These are phyloP conservation scores for Trametes sanguinea DNA, from an alignment of 768 basidiomycete species.

Conservation along the genomic window DNA sequence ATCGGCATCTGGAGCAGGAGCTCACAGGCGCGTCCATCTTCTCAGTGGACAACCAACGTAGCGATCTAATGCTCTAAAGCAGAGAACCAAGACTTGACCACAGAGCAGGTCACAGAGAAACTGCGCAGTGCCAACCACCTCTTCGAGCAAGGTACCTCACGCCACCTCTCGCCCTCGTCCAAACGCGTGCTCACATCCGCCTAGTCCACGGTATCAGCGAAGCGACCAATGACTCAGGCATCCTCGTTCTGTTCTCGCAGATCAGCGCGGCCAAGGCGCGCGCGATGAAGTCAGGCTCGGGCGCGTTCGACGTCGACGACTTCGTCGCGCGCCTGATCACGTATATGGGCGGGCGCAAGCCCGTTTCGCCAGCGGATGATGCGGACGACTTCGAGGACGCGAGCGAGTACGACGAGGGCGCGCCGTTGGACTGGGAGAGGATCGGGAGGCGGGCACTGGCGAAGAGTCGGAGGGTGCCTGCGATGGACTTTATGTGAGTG, in stretches of 20 bases:
- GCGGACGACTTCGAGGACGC: conserved; percentile 55
- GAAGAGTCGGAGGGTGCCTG: conserved; percentile 76
- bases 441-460: conserved; percentile 84
- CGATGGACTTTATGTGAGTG: conserved; percentile 86
- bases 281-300: conserved; percentile 83
- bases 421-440: conserved; percentile 75
- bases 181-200: neutral
- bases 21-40: conserved; percentile 48
- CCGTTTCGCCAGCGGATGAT: conserved; percentile 39
- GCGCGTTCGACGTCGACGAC: conserved; percentile 91
- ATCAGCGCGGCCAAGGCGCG: conserved; percentile 88
- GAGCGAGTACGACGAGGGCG: conserved; percentile 41
- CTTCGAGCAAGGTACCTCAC: conserved; percentile 58
- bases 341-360: conserved; percentile 74
- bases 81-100: conserved; percentile 48
- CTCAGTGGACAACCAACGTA: too few species aligned
- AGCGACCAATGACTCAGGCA: conserved; percentile 85
- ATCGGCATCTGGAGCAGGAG: conserved; percentile 61
- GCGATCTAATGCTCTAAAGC: neutral
- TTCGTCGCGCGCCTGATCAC: conserved; percentile 75
- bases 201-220: conserved; percentile 81
- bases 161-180: neutral
- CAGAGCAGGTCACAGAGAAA: conserved; percentile 56
- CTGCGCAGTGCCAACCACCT: conserved; percentile 60
- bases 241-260: conserved; percentile 75